Conservation (phyloP, 2,329 filamentous ascomycete genomes). For the Myriosclerotinia duriaeana region DNA sequence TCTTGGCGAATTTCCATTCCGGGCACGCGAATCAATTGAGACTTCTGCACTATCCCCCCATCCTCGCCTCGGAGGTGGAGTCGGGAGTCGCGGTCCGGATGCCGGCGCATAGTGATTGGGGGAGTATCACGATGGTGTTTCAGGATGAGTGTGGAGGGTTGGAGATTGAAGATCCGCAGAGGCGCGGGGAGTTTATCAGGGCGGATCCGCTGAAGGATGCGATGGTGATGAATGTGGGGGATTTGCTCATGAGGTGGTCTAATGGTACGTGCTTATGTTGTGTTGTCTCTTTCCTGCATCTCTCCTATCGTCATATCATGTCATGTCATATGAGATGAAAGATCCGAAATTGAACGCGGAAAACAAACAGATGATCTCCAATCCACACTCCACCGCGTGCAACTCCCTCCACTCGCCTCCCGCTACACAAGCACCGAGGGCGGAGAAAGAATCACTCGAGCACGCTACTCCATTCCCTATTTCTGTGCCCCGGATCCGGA, state of each 20-base stretch:
- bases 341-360: no score
- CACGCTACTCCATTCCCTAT: slow-evolving; percentile 60
- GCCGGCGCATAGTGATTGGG: slow-evolving; percentile 54
- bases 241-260: slow-evolving; percentile 51
- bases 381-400: slow-evolving; percentile 56
- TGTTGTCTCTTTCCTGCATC: neutral
- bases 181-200: slow-evolving; percentile 45
- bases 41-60: slow-evolving; percentile 57
- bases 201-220: slow-evolving; percentile 45
- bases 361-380: slow-evolving; percentile 49
- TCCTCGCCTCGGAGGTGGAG: slow-evolving; percentile 47
- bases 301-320: neutral
- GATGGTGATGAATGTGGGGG: slow-evolving; percentile 51
- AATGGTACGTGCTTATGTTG: slow-evolving; percentile 46
- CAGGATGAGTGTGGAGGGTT: slow-evolving; percentile 53
- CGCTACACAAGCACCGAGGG: slow-evolving; percentile 41
- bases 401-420: slow-evolving; percentile 45
- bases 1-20: slow-evolving; percentile 51
- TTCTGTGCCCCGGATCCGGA: slow-evolving; percentile 54
- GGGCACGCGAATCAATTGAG: slow-evolving; percentile 59
- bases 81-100: slow-evolving; percentile 47
- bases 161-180: slow-evolving; percentile 48
- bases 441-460: slow-evolving; percentile 47
- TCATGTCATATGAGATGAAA: neutral
- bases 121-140: slow-evolving; percentile 52